These are phyloP conservation scores for Colletotrichum melonis DNA, from an alignment of 2,329 filamentous ascomycete genomes.

Conservation along the genomic window DNA sequence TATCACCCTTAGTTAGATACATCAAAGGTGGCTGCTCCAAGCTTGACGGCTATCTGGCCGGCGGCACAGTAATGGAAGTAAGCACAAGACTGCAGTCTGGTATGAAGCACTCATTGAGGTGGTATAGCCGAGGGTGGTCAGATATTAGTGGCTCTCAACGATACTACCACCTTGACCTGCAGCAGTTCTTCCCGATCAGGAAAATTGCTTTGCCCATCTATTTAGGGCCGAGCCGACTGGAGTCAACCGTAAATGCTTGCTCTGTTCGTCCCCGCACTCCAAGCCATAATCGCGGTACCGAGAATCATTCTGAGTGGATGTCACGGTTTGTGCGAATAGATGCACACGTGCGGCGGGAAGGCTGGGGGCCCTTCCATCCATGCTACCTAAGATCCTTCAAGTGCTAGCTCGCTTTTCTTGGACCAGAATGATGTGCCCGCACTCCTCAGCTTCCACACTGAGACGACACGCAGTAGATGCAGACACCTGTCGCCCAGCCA, in stretches of 20 bases:
- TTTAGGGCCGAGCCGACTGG: background rate
- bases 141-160: background rate
- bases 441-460: background rate
- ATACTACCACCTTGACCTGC: background rate
- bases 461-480: too few relatives aligned
- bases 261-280: background rate
- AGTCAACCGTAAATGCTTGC: background rate
- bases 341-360: background rate
- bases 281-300: background rate
- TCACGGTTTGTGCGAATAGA: background rate
- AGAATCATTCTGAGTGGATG: background rate
- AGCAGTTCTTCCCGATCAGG: conserved; percentile 2
- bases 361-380: background rate
- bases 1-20: background rate
- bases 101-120: background rate
- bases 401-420: background rate
- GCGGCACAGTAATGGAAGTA: background rate
- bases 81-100: background rate
- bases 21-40: background rate
- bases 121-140: background rate
- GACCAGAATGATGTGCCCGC: background rate
- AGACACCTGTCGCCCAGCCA: background rate
- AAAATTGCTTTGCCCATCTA: background rate
- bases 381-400: background rate
- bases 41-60: too few relatives aligned